Conservation (phyloP, 73 alveolate genomes). For the Tetrahymena malaccensis region DNA sequence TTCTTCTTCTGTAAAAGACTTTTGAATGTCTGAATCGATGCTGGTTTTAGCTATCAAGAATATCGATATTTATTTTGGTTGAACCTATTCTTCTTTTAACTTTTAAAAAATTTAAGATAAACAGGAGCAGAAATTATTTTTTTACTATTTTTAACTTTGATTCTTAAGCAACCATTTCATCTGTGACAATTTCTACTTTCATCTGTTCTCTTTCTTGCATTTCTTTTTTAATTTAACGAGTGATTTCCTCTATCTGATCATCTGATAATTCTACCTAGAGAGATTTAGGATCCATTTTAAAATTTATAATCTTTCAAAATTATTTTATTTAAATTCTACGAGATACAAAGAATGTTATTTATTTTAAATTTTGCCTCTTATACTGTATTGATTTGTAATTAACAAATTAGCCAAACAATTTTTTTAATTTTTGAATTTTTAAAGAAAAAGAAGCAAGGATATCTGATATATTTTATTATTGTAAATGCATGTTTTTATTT, state of each 20-base stretch:
- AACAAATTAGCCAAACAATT: not conserved
- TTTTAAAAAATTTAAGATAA: not conserved
- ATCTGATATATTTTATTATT: not conserved
- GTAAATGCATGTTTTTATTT: not conserved
- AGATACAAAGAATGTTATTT: not conserved
- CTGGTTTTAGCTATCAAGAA: not conserved
- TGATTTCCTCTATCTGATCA: not conserved
- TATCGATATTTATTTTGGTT: not conserved
- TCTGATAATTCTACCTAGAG: not conserved
- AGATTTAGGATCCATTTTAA: not conserved
- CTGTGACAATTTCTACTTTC: not conserved
- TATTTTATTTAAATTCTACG: not conserved
- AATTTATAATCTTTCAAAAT: not conserved
- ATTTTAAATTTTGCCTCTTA: not conserved
- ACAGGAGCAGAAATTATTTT: not conserved
- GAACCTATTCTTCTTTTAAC: not conserved
- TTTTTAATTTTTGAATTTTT: not conserved
- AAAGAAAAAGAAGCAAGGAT: not conserved
- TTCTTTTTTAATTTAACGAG: not conserved
- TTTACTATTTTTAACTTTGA: not conserved
- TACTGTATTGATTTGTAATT: not conserved
- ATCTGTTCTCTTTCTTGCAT: not conserved
- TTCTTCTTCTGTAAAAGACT: not conserved
- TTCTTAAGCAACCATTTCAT: not conserved
- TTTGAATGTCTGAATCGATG: not conserved